These are phyloP conservation scores for Cyclanthera cordifolia DNA, from an alignment of 306 rosid genomes.

Conservation along the genomic window DNA sequence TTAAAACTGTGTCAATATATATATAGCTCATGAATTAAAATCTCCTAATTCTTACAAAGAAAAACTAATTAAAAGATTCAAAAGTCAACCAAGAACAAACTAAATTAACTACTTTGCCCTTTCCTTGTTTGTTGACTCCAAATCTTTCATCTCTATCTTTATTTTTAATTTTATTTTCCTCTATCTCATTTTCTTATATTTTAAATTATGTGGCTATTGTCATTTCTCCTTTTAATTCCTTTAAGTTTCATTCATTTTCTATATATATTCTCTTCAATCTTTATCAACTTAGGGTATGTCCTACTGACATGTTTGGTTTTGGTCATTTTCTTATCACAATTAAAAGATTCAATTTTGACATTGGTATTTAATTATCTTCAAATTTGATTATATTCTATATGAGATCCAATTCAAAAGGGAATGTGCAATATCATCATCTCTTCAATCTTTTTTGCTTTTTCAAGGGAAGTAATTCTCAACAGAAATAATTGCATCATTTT, in stretches of 20 bases:
- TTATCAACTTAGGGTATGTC: background rate
- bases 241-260: background rate
- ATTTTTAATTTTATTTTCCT: background rate
- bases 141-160: too few species aligned
- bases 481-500: background rate
- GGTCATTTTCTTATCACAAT: slow-evolving; percentile 3
- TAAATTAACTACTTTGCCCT: too few species aligned
- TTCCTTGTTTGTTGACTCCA: too few species aligned
- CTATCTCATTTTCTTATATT: background rate
- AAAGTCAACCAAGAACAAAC: too few species aligned
- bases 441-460: background rate
- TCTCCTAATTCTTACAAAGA: too few species aligned
- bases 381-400: background rate
- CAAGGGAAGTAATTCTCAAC: background rate
- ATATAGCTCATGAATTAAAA: too few species aligned
- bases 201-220: background rate
- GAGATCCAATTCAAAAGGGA: background rate
- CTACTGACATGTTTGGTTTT: slow-evolving; percentile 7
- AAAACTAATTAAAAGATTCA: too few species aligned
- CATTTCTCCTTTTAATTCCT: background rate
- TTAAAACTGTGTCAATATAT: too few species aligned
- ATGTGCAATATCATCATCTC: background rate
- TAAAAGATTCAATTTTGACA: background rate
- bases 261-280: background rate
- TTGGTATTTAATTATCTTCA: background rate